These are phyloP conservation scores for Tricharina praecox DNA, from an alignment of 495 filamentous ascomycete genomes.

Conservation along the genomic window DNA sequence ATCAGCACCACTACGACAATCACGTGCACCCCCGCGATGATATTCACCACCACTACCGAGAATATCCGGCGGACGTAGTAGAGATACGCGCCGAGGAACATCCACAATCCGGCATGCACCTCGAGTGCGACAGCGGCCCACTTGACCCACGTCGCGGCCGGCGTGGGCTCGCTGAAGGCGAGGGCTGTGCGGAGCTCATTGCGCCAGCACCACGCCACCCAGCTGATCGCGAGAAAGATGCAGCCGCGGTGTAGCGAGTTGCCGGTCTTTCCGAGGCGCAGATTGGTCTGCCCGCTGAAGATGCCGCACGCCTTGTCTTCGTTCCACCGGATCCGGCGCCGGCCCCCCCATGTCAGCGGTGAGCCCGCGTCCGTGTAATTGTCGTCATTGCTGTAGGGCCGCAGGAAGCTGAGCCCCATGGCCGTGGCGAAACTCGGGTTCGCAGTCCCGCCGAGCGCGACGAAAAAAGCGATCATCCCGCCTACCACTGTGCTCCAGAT, in stretches of 20 bases:
- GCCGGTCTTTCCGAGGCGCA: background rate
- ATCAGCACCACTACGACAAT: background rate
- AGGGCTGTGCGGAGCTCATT: background rate
- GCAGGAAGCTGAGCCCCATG: background rate
- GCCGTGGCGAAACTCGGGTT: conserved; percentile 3
- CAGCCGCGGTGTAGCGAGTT: background rate
- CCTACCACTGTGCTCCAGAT: background rate
- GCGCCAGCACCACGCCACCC: conserved; percentile 4
- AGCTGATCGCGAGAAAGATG: background rate
- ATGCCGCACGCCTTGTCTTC: background rate
- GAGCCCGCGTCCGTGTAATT: background rate
- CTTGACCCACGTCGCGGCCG: background rate
- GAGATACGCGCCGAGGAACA: background rate
- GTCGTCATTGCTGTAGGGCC: background rate
- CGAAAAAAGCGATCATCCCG: background rate
- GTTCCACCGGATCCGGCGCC: conserved; percentile 3
- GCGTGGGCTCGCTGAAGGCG: background rate
- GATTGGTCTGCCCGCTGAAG: background rate
- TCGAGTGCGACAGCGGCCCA: background rate
- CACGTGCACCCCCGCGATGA: background rate
- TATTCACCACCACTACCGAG: background rate
- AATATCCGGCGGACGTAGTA: background rate
- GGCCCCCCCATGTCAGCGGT: conserved; percentile 6
- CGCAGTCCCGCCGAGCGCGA: background rate
- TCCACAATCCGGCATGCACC: background rate